Percentiles rank a stretch among this genome's conserved stretches.
Conservation (phyloP, 148 eudicot genomes). For the Chenopodium suecicum region DNA sequence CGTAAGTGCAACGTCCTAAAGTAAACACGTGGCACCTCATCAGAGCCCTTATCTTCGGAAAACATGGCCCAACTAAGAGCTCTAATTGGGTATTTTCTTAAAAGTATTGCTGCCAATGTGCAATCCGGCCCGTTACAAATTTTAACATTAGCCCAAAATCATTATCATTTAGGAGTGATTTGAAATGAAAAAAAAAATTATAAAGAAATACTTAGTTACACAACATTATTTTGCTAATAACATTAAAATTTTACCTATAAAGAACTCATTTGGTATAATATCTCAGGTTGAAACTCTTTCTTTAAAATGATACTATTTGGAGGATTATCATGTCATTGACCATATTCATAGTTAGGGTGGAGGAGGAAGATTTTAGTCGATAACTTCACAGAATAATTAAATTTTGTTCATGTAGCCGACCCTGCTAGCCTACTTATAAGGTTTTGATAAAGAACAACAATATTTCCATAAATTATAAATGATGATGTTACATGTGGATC, state of each 20-base stretch:
- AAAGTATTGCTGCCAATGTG: constrained; percentile 26
- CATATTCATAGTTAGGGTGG: neutral
- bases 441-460: too few relatives aligned
- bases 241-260: constrained; percentile 6
- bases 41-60: constrained; percentile 1
- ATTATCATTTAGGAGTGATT: too few relatives aligned
- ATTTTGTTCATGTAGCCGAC: too few relatives aligned
- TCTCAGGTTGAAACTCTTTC: constrained; percentile 15
- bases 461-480: too few relatives aligned
- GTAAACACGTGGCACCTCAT: constrained; percentile 32
- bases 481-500: too few relatives aligned
- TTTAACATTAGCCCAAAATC: neutral
- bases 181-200: too few relatives aligned
- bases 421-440: too few relatives aligned
- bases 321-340: constrained; percentile 2
- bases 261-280: constrained; percentile 21
- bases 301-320: neutral
- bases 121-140: constrained; percentile 17
- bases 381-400: too few relatives aligned
- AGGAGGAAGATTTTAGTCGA: too few relatives aligned
- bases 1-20: constrained; percentile 28
- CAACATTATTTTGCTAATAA: too few relatives aligned
- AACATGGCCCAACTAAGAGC: constrained; percentile 18
- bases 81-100: constrained; percentile 17
- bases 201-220: too few relatives aligned